Evolutionary conservation across 1,284 basidiomycete genomes (phyloP).

Genomic region (Ceratobasidium sp.): DNA sequence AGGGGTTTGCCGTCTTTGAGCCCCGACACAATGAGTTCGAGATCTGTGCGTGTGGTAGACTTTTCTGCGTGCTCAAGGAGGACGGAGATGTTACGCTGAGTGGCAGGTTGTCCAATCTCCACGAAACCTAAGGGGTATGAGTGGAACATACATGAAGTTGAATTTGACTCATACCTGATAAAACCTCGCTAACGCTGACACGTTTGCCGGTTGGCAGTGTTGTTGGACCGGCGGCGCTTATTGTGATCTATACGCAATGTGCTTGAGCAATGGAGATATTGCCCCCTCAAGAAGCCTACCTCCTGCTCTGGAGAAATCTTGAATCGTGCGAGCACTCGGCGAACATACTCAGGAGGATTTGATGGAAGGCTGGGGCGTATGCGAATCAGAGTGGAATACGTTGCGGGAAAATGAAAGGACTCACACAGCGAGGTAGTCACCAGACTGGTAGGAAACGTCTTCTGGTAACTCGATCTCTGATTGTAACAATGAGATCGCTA

Average conservation of each 20-base stretch:
- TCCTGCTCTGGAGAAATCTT: conserved; percentile 52
- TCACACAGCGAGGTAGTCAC: conserved; percentile 38
- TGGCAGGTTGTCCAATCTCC: conserved; percentile 46
- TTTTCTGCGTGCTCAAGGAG: conserved; percentile 40
- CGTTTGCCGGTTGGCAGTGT: conserved; percentile 47
- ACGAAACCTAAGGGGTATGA: conserved; percentile 44
- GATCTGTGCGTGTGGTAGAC: conserved; percentile 40
- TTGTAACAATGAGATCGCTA: not conserved
- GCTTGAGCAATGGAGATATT: not conserved
- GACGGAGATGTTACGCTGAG: conserved; percentile 43
- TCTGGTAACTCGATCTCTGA: conserved; percentile 31
- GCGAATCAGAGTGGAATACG: no score
- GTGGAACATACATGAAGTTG: conserved; percentile 53
- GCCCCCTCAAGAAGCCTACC: conserved; percentile 45
- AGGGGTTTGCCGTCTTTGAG: conserved; percentile 52
- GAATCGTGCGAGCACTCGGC: conserved; percentile 40
- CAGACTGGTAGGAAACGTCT: conserved; percentile 31
- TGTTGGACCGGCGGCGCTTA: conserved; percentile 54
- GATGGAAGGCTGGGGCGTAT: conserved; percentile 37
- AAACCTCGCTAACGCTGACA: conserved; percentile 13
- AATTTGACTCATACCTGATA: conserved; percentile 49
- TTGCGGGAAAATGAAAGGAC: no score
- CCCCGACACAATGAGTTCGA: conserved; percentile 48
- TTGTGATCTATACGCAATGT: conserved; percentile 48
- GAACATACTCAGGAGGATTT: conserved; percentile 42